Conservation (phyloP, 2,329 filamentous ascomycete genomes). For the Fusarium metavorans region DNA sequence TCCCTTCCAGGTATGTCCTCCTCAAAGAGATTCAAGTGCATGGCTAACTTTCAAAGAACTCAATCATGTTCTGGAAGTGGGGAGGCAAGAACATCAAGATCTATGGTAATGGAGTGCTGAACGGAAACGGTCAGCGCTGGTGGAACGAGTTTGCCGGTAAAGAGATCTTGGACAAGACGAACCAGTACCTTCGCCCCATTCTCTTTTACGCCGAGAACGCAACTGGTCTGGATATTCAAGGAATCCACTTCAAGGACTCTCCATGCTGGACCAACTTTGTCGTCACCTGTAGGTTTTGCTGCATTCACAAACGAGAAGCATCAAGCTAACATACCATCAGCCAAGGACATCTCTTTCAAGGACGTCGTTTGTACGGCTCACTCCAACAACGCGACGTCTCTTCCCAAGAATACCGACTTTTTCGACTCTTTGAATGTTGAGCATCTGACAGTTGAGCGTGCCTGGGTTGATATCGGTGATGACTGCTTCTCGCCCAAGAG, state of each 20-base stretch:
- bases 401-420: constrained; percentile 44
- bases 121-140: constrained; percentile 41
- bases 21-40: accelerated
- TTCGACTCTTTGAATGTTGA: constrained; percentile 41
- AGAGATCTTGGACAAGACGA: constrained; percentile 37
- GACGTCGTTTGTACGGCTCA: constrained; percentile 41
- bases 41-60: constrained; percentile 27
- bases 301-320: accelerated
- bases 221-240: constrained; percentile 36
- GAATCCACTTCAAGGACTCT: constrained; percentile 43
- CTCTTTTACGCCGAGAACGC: constrained; percentile 44
- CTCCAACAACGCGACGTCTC: constrained; percentile 38
- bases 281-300: constrained; percentile 33
- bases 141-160: constrained; percentile 43
- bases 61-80: constrained; percentile 43
- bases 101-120: constrained; percentile 40
- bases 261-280: constrained; percentile 43
- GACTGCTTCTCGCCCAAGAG: constrained; percentile 44
- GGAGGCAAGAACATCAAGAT: constrained; percentile 40
- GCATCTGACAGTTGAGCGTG: constrained; percentile 33
- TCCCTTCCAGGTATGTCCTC: constrained; percentile 36
- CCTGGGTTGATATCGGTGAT: constrained; percentile 42
- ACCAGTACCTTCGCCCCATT: constrained; percentile 39
- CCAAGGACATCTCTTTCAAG: constrained; percentile 38
- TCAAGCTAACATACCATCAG: background rate